Conservation (phyloP, 495 filamentous ascomycete species). For the Penicillium cataractarum region DNA sequence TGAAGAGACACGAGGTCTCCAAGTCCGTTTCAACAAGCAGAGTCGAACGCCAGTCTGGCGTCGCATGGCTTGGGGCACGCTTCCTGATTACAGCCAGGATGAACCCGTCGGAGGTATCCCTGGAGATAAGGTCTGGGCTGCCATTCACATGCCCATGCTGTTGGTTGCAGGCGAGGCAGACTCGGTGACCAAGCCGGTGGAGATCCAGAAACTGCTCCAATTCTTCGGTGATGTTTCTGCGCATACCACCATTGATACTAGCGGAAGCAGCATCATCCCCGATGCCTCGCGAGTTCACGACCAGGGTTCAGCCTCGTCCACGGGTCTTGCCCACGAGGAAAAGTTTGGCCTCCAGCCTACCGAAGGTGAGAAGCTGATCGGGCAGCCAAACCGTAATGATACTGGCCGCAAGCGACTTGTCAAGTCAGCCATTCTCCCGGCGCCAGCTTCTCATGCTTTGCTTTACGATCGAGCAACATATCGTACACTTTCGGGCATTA, state of each 20-base stretch:
- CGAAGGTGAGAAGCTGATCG: constrained; percentile 27
- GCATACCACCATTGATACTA: constrained; percentile 36
- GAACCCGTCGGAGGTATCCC: constrained; percentile 66
- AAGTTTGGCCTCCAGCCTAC: constrained; percentile 28
- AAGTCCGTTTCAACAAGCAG: constrained; percentile 82
- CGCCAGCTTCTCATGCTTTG: constrained; percentile 80
- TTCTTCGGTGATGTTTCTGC: constrained; percentile 51
- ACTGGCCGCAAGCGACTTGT: constrained; percentile 53
- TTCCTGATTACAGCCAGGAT: constrained; percentile 57
- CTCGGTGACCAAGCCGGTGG: constrained; percentile 66
- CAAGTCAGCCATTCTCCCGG: constrained; percentile 71
- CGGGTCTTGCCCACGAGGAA: constrained; percentile 31
- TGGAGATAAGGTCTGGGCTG: constrained; percentile 71
- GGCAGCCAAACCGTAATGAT: constrained; percentile 3
- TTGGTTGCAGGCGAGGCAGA: constrained; percentile 80
- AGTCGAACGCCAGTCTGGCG: constrained; percentile 80
- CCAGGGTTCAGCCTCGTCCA: constrained; percentile 18
- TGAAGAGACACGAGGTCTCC: constrained; percentile 72
- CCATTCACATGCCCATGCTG: constrained; percentile 71
- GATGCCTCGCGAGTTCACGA: constrained; percentile 49
- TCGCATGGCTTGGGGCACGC: constrained; percentile 75
- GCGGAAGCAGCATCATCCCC: constrained; percentile 48
- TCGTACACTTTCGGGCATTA: constrained; percentile 76
- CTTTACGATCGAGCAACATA: constrained; percentile 78
- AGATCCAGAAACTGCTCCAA: constrained; percentile 69